These are phyloP conservation scores for Kalmusia sp. DNA, from an alignment of 2,329 filamentous ascomycete genomes.

Conservation along the genomic window DNA sequence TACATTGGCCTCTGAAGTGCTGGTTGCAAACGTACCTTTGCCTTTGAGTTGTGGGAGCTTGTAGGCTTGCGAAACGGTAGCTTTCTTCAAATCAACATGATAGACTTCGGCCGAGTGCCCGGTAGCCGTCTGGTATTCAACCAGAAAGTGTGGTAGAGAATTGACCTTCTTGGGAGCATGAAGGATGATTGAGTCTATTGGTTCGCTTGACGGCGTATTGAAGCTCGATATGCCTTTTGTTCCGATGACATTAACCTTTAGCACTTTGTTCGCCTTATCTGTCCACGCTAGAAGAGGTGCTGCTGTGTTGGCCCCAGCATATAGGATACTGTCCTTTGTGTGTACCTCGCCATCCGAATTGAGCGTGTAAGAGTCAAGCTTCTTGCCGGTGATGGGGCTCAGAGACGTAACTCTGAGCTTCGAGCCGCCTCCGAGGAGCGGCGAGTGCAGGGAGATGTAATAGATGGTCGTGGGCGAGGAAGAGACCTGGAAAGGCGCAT, in stretches of 20 bases:
- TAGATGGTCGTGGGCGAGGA: conserved; percentile 74
- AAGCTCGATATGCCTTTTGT: conserved; percentile 54
- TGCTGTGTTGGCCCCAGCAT: conserved; percentile 78
- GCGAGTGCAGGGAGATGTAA: conserved; percentile 76
- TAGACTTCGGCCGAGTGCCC: conserved; percentile 86
- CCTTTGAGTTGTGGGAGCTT: conserved; percentile 75
- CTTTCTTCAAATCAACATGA: conserved; percentile 76
- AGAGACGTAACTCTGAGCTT: conserved; percentile 78
- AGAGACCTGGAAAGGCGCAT: conserved; percentile 77
- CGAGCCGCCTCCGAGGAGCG: conserved; percentile 66
- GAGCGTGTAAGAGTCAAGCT: conserved; percentile 73
- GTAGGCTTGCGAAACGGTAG: conserved; percentile 77
- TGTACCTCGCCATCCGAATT: conserved; percentile 77
- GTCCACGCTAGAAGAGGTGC: conserved; percentile 79
- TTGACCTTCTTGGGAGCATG: conserved; percentile 77
- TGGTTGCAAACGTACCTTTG: conserved; percentile 78
- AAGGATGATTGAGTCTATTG: conserved; percentile 63
- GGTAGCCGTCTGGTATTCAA: conserved; percentile 74
- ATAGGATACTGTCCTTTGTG: conserved; percentile 69
- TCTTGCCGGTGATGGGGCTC: conserved; percentile 75
- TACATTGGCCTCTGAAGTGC: conserved; percentile 78
- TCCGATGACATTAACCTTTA: conserved; percentile 75
- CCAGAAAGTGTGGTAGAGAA: conserved; percentile 81
- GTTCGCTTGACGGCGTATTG: conserved; percentile 48
- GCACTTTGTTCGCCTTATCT: conserved; percentile 65